Conservation (phyloP, 345 rosid species). For the Reutealis trisperma region DNA sequence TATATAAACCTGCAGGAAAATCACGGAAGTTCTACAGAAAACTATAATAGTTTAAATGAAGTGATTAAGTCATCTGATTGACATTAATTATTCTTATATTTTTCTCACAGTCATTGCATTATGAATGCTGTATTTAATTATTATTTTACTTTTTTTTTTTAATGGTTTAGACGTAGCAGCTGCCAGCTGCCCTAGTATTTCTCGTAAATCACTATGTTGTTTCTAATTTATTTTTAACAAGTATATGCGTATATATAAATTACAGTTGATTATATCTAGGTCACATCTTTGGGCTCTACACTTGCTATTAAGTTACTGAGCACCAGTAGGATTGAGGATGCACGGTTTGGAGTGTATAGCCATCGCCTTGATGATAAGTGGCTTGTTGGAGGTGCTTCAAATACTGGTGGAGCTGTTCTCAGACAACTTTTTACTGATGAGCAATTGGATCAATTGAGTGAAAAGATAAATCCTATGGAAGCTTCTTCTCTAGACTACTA, state of each 20-base stretch:
- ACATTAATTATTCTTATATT: not conserved
- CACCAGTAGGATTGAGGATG: slow-evolving; percentile 81
- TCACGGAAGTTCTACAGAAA: not conserved
- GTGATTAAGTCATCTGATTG: not conserved
- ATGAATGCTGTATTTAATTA: not conserved
- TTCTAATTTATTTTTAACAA: not conserved
- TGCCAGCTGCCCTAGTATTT: not conserved
- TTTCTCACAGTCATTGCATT: not conserved
- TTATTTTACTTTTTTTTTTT: not conserved
- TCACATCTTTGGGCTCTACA: slow-evolving; percentile 91
- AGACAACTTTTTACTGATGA: slow-evolving; percentile 75
- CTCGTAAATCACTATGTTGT: not conserved
- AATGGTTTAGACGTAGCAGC: not conserved
- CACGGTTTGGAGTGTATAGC: slow-evolving; percentile 89
- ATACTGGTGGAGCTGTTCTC: slow-evolving; percentile 95
- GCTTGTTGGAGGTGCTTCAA: slow-evolving; percentile 99
- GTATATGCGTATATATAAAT: too few relatives aligned
- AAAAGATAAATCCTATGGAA: slow-evolving; percentile 59
- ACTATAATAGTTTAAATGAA: not conserved
- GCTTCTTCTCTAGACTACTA: slow-evolving; percentile 80
- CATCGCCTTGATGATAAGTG: slow-evolving; percentile 94
- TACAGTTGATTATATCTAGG: slow-evolving; percentile 39
- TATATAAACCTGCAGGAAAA: not conserved
- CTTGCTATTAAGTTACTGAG: slow-evolving; percentile 87
- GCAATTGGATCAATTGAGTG: slow-evolving; percentile 65